Conservation (phyloP, 345 rosid genomes). For the Laguncularia racemosa region DNA sequence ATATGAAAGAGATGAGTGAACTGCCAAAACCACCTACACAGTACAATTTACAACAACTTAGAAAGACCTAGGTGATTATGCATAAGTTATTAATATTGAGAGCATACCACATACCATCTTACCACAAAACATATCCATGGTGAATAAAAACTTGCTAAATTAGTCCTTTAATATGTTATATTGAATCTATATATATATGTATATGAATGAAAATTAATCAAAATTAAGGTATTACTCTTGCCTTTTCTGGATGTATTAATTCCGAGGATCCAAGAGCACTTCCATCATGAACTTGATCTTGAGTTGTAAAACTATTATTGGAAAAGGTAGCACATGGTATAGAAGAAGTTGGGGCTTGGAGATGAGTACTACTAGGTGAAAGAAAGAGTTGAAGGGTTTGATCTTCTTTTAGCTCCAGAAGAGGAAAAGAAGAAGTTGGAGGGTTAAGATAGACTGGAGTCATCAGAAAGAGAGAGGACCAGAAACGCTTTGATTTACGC, state of each 20-base stretch:
- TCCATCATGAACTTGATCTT: neutral
- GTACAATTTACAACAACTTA: too few relatives aligned
- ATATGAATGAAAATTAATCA: neutral
- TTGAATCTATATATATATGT: neutral
- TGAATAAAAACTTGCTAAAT: too few relatives aligned
- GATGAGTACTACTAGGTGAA: slow-evolving; percentile 18
- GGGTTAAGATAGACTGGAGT: slow-evolving; percentile 26
- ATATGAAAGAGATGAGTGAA: too few relatives aligned
- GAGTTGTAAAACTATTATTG: neutral
- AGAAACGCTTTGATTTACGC: slow-evolving; percentile 1
- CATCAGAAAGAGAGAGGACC: slow-evolving; percentile 17
- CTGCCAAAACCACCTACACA: too few relatives aligned
- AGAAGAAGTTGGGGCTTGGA: neutral
- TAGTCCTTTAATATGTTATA: too few relatives aligned
- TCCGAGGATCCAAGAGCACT: neutral
- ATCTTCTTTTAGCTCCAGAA: slow-evolving; percentile 19
- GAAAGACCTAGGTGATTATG: too few relatives aligned
- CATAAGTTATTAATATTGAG: too few relatives aligned
- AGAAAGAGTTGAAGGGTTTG: slow-evolving; percentile 19
- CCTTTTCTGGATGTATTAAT: slow-evolving; percentile 1
- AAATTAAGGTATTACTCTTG: neutral
- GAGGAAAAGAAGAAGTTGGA: slow-evolving; percentile 18
- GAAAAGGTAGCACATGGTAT: neutral
- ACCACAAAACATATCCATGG: too few relatives aligned
- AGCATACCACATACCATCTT: too few relatives aligned